These are phyloP conservation scores for Ophiostoma ulmi DNA, from an alignment of 2,329 filamentous ascomycete species.

Conservation along the genomic window DNA sequence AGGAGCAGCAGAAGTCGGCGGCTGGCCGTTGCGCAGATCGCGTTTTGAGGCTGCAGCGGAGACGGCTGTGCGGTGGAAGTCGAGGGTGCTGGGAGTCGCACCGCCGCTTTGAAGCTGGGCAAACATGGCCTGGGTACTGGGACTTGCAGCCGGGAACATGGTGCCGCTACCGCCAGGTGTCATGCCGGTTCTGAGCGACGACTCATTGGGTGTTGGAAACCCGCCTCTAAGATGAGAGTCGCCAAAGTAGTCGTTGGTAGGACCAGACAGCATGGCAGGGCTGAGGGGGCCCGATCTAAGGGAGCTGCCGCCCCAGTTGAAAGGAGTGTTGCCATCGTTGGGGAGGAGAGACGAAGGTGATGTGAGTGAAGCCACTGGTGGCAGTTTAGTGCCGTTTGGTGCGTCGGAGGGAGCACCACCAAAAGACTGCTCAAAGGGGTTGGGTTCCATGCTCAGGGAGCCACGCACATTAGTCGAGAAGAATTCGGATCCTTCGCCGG, in stretches of 20 bases:
- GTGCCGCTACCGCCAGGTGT: conserved; percentile 93
- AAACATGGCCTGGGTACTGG: conserved; percentile 78
- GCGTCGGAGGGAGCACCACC: conserved; percentile 65
- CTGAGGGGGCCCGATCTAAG: conserved; percentile 88
- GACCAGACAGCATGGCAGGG: conserved; percentile 93
- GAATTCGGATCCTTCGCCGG: conserved; percentile 60
- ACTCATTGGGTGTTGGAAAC: conserved; percentile 95
- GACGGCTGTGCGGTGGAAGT: conserved; percentile 91
- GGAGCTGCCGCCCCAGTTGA: conserved; percentile 77
- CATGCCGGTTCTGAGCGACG: conserved; percentile 80
- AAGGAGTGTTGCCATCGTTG: conserved; percentile 65
- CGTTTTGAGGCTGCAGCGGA: conserved; percentile 65
- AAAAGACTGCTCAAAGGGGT: conserved; percentile 96
- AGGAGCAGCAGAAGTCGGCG: conserved; percentile 32
- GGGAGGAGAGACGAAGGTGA: conserved; percentile 79
- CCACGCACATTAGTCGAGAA: conserved; percentile 55
- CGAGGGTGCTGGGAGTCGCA: conserved; percentile 82
- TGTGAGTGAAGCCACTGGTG: conserved; percentile 83
- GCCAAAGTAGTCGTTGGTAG: conserved; percentile 77
- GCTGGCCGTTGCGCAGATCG: conserved; percentile 22
- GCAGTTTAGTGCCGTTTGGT: conserved; percentile 75
- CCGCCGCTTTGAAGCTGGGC: conserved; percentile 72
- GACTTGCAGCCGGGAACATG: conserved; percentile 92
- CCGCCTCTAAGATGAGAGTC: conserved; percentile 74
- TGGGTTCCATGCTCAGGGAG: conserved; percentile 73